Evolutionary conservation across 441 rosid genomes (phyloP).

Genomic region (Erodium texanum): DNA sequence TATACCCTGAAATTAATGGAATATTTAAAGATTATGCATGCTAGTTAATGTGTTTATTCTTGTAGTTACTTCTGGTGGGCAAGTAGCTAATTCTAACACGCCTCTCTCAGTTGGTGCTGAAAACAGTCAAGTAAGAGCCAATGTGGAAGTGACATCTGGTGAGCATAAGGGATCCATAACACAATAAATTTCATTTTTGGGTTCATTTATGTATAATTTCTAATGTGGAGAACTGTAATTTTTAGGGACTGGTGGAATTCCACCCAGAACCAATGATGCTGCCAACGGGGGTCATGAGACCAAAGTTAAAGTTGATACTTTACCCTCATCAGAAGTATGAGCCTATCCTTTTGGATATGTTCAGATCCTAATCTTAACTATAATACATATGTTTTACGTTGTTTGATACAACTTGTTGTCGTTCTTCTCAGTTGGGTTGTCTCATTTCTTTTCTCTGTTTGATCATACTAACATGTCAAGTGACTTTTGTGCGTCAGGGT

Average conservation of each 20-base stretch:
- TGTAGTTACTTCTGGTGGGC: slow-evolving; percentile 27
- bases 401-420: neutral
- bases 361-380: neutral
- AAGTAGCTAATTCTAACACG: slow-evolving; percentile 38
- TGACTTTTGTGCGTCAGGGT: slow-evolving; percentile 39
- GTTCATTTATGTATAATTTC: neutral
- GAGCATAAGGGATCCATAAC: slow-evolving; percentile 14
- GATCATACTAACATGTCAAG: neutral
- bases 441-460: neutral
- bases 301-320: slow-evolving; percentile 42
- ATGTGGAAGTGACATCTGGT: slow-evolving; percentile 52
- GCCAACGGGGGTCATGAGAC: slow-evolving; percentile 30
- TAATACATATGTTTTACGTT: neutral
- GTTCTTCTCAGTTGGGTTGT: neutral
- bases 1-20: slow-evolving; percentile 17
- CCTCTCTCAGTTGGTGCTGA: slow-evolving; percentile 37
- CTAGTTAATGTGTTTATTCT: neutral
- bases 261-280: slow-evolving; percentile 41
- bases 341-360: neutral
- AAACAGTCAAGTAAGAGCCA: slow-evolving; percentile 54
- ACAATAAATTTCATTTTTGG: neutral
- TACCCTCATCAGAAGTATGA: slow-evolving; percentile 53
- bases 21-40: slow-evolving; percentile 28
- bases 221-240: slow-evolving; percentile 20
- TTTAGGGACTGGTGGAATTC: slow-evolving; percentile 44